Conservation (phyloP, 2,329 filamentous ascomycete species). For the Beauveria varroae region DNA sequence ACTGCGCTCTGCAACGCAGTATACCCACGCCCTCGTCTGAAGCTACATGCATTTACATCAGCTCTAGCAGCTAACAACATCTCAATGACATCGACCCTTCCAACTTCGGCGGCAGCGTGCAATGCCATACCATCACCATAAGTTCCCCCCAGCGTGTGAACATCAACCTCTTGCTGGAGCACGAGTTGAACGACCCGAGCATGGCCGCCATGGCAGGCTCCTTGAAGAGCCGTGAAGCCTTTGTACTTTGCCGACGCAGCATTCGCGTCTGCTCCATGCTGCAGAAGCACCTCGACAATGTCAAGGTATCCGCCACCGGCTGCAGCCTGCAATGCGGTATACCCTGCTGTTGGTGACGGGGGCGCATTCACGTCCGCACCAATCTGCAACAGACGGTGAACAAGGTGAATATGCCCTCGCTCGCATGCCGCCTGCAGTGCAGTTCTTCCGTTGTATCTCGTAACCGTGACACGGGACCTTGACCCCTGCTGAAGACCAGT, state of each 20-base stretch:
- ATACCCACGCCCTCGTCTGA: no score
- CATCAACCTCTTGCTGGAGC: constrained; percentile 16
- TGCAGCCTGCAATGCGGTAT: constrained; percentile 20
- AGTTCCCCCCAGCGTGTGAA: constrained; percentile 18
- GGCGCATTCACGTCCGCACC: constrained; percentile 27
- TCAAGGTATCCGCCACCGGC: constrained; percentile 7
- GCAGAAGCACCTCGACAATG: constrained; percentile 12
- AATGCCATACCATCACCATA: constrained; percentile 15
- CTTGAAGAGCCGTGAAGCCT: constrained; percentile 26
- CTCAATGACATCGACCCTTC: constrained; percentile 11
- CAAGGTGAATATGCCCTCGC: constrained; percentile 19
- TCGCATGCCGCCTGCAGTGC: constrained; percentile 30
- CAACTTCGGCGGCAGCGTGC: constrained; percentile 15
- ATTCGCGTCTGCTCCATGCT: constrained; percentile 16
- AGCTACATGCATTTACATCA: no score
- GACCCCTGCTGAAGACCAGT: background rate
- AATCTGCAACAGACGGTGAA: constrained; percentile 20
- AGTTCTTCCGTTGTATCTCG: constrained; percentile 28
- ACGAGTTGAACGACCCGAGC: constrained; percentile 22
- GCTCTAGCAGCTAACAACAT: background rate
- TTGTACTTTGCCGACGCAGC: constrained; percentile 14
- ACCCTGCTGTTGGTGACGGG: constrained; percentile 14
- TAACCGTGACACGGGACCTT: background rate
- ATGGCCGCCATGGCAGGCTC: constrained; percentile 25
- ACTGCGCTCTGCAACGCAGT: no score